Evolutionary conservation across 1,284 basidiomycete genomes (phyloP).

Genomic region (Pseudozyma tsukubaensis): DNA sequence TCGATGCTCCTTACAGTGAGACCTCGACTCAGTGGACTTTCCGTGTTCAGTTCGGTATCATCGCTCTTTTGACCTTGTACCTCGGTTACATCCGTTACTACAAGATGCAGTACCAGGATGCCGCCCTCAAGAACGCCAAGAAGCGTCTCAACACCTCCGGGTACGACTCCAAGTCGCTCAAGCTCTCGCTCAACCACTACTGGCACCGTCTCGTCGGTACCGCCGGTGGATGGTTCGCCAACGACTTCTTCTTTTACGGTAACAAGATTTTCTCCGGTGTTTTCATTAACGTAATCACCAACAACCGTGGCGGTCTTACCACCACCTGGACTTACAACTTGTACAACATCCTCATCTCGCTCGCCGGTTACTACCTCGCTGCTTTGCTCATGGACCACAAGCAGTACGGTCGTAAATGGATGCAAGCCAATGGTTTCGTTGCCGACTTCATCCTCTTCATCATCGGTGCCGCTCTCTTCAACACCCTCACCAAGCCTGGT

Average conservation of each 20-base stretch:
- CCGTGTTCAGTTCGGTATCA: constrained; percentile 73
- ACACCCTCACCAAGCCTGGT: constrained; percentile 64
- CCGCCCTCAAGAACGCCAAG: constrained; percentile 70
- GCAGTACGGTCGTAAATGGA: constrained; percentile 70
- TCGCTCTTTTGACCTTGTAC: constrained; percentile 72
- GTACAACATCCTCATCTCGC: constrained; percentile 71
- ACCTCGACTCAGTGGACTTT: constrained; percentile 73
- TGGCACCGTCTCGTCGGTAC: constrained; percentile 72
- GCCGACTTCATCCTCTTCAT: constrained; percentile 71
- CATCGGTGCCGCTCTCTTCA: constrained; percentile 70
- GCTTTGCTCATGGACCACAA: constrained; percentile 74
- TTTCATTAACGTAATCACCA: constrained; percentile 70
- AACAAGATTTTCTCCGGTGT: constrained; percentile 68
- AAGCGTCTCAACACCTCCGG: constrained; percentile 71
- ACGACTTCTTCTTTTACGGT: constrained; percentile 73
- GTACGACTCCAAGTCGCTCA: constrained; percentile 72
- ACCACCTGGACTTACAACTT: constrained; percentile 73
- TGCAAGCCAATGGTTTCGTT: constrained; percentile 73
- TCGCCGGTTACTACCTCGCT: constrained; percentile 73
- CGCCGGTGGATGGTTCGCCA: constrained; percentile 72
- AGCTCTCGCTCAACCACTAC: constrained; percentile 72
- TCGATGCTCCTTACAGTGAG: constrained; percentile 69
- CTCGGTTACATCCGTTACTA: constrained; percentile 73
- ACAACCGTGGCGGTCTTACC: constrained; percentile 68
- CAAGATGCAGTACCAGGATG: constrained; percentile 69